Evolutionary conservation across 1,284 basidiomycete genomes (phyloP).

Genomic region (Exobasidium rhododendri): DNA sequence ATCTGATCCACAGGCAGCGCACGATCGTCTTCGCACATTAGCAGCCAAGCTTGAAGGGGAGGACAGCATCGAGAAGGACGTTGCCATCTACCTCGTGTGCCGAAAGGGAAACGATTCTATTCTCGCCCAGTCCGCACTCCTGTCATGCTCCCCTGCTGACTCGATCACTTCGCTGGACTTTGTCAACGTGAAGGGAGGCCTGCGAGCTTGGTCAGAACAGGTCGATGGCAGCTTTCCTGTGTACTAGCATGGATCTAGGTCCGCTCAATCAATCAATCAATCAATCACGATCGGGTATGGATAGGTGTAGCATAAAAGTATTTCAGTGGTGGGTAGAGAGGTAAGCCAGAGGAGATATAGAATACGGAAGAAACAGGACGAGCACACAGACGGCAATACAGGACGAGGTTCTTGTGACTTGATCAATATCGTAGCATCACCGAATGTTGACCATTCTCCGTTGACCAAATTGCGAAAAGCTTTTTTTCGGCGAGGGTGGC

Average conservation of each 20-base stretch:
- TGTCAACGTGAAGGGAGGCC: constrained; percentile 34
- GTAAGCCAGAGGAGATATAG: background rate
- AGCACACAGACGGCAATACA: background rate
- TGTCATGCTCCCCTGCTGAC: constrained; percentile 18
- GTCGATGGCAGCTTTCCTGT: constrained; percentile 33
- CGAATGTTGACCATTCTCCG: constrained; percentile 4
- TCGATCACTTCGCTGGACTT: constrained; percentile 13
- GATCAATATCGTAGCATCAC: background rate
- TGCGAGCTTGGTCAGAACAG: constrained; percentile 29
- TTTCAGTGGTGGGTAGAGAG: no score
- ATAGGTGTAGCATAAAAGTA: no score
- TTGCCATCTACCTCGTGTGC: constrained; percentile 73
- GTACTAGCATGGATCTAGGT: constrained; percentile 26
- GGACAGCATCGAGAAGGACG: no score
- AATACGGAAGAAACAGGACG: background rate
- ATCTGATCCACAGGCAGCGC: constrained; percentile 61
- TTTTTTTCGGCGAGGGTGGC: background rate
- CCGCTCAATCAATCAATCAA: no score
- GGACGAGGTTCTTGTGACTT: no score
- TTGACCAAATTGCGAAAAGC: background rate
- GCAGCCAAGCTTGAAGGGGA: no score
- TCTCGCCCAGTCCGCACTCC: constrained; percentile 65
- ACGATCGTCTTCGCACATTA: constrained; percentile 59
- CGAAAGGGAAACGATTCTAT: constrained; percentile 90
- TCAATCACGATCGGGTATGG: no score